A percentile compares a stretch with the other conserved stretches of the same genome.
Conservation (phyloP, 2,329 filamentous ascomycete species). For the Fusarium robinianum region DNA sequence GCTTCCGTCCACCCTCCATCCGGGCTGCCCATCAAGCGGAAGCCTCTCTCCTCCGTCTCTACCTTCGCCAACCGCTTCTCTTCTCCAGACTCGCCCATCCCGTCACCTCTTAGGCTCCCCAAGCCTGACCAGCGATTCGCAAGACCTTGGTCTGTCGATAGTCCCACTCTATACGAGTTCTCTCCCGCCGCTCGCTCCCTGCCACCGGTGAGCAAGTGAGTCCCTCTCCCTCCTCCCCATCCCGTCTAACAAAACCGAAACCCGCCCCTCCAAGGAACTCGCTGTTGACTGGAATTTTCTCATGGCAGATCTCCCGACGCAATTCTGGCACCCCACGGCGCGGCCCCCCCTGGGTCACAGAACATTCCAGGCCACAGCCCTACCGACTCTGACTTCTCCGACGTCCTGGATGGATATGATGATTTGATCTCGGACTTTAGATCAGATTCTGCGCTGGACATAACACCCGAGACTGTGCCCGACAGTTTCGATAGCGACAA, state of each 20-base stretch:
- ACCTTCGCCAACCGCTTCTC: conserved; percentile 33
- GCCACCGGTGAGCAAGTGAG: conserved; percentile 36
- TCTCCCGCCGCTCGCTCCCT: conserved; percentile 39
- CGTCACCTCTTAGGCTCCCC: conserved; percentile 47
- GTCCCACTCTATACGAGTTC: conserved; percentile 66
- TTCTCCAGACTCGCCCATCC: conserved; percentile 33
- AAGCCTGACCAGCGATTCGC: conserved; percentile 58
- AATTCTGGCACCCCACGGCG: conserved; percentile 33
- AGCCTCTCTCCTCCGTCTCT: conserved; percentile 60
- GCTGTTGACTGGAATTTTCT: conserved; percentile 37
- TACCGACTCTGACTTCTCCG: conserved; percentile 50
- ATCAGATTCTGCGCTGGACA: conserved; percentile 35
- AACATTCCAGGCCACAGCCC: conserved; percentile 49
- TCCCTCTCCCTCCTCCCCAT: conserved; percentile 14
- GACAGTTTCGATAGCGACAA: conserved; percentile 36
- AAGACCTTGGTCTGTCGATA: conserved; percentile 61
- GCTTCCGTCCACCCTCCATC: conserved; percentile 26
- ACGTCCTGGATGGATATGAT: conserved; percentile 51
- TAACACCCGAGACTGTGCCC: conserved; percentile 33
- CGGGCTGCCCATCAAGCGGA: conserved; percentile 56
- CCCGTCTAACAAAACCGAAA: conserved; percentile 11
- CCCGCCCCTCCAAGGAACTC: conserved; percentile 11
- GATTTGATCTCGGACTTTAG: conserved; percentile 46
- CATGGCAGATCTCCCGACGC: conserved; percentile 32
- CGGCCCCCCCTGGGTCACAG: conserved; percentile 37